Percentiles rank a stretch among this genome's conserved stretches.
These are phyloP conservation scores for Gymnopus androsaceus DNA, from an alignment of 1,284 basidiomycete genomes.

Conservation along the genomic window DNA sequence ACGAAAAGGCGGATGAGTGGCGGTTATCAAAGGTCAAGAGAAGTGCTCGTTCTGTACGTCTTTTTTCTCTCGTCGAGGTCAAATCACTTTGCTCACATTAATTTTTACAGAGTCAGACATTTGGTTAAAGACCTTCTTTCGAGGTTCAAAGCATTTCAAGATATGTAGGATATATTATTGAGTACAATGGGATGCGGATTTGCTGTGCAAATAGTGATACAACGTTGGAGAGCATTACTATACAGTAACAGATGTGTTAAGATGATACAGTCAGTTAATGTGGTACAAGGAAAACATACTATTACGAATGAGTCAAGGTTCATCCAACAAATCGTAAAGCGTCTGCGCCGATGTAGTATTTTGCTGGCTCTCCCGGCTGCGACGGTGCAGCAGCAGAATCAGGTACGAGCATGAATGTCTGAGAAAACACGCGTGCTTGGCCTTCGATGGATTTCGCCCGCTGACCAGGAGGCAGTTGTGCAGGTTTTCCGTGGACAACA, in stretches of 20 bases:
- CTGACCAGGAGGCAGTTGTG: slow-evolving; percentile 54
- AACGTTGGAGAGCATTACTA: too few relatives aligned
- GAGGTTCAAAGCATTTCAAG: too few relatives aligned
- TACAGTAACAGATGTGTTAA: background rate
- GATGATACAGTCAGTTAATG: slow-evolving; percentile 17
- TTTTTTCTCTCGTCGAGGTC: slow-evolving; percentile 8
- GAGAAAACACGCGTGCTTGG: slow-evolving; percentile 80
- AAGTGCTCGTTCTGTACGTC: slow-evolving; percentile 77
- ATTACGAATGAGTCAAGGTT: background rate
- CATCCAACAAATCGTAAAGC: slow-evolving; percentile 77
- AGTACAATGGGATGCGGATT: too few relatives aligned
- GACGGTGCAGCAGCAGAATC: slow-evolving; percentile 64
- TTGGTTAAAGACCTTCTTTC: slow-evolving; percentile 50
- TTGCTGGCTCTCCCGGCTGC: slow-evolving; percentile 70
- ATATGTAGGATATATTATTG: too few relatives aligned
- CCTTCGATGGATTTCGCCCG: slow-evolving; percentile 58
- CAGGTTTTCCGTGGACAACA: slow-evolving; percentile 68
- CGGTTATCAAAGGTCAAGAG: slow-evolving; percentile 85
- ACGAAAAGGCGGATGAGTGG: slow-evolving; percentile 91
- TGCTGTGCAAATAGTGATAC: too few relatives aligned
- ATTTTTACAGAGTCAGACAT: slow-evolving; percentile 72
- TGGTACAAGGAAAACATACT: slow-evolving; percentile 5
- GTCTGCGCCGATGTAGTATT: slow-evolving; percentile 78
- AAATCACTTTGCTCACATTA: slow-evolving; percentile 20
- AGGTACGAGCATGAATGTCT: slow-evolving; percentile 82